Evolutionary conservation across 164 flowering plant genomes (phyloP), one percentile per base, ranked within the genome.

Genomic region (Litsea cubeba): DNA sequence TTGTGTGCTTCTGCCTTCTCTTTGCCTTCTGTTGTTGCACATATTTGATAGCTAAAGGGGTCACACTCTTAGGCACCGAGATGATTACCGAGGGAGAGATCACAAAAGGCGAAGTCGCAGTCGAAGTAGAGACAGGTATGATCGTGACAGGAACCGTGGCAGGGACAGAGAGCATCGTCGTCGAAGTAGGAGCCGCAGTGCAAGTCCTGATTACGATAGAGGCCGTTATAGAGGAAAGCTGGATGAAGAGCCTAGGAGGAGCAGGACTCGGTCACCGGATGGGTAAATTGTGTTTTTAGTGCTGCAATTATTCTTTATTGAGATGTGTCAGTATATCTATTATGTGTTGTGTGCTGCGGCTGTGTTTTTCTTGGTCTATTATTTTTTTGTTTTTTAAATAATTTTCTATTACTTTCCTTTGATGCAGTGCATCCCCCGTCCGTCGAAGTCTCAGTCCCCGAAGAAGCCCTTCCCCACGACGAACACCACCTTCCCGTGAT

Each of bases 111-210:
- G 93, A 80, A 90, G 93, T 74, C 94, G 93, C 65, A 91, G 97
- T 69, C 82, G 97, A 82, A 95, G 99, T 70, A 74, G 81, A 75
- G 97, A 83, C 18, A 83, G 91, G 75, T 80, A 80, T 84, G 89
- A 87, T 0, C 94, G 92, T 74, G 97, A 93, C 24, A 86, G 84
- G 77, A 72, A 82, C 71, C 87, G 85, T 75, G 89, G 88, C 50
- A 89, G 83, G 79, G 97, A 89, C 22, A 88, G 91, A 68, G 91
- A 86, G 40, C 73, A 76, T 79, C 93, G 84, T 70, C 84, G 74
- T 51, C 83, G 96, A 70, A 90, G 94, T 81, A 84, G 94, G 79
- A 92, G 95, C 75, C 91, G 89, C 58, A 95, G 97, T 81, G 76
- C 71, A 3, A 93, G 94, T 82, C 94, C 92, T 71, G 92, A 82